Conservation (phyloP, 2,329 filamentous ascomycete species). For the Fusarium austroafricanum region DNA sequence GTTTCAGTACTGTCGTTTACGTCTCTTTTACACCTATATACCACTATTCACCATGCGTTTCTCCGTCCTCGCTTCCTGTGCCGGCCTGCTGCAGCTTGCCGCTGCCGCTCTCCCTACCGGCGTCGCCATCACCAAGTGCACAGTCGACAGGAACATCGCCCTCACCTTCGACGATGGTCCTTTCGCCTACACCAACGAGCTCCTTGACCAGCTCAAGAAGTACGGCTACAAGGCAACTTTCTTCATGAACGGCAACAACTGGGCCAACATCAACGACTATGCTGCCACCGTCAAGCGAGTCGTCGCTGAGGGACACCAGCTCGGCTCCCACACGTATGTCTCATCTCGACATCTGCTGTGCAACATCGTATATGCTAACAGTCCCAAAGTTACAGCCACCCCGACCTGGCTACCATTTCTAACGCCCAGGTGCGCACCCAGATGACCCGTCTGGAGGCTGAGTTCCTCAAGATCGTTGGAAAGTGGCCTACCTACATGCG, state of each 20-base stretch:
- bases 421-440: slow-evolving; percentile 44
- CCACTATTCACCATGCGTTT: slow-evolving; percentile 15
- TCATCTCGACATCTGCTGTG: neutral
- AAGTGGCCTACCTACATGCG: slow-evolving; percentile 52
- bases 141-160: slow-evolving; percentile 28
- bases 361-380: slow-evolving; percentile 15
- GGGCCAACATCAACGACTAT: slow-evolving; percentile 40
- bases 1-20: slow-evolving; percentile 21
- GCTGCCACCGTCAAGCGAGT: slow-evolving; percentile 51
- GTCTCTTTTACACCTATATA: neutral
- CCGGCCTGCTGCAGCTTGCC: slow-evolving; percentile 24
- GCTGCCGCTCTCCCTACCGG: slow-evolving; percentile 22
- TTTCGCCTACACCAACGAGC: slow-evolving; percentile 27
- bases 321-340: slow-evolving; percentile 56
- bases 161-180: slow-evolving; percentile 31
- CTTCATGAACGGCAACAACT: slow-evolving; percentile 45
- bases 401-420: slow-evolving; percentile 49
- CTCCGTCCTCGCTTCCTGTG: slow-evolving; percentile 24
- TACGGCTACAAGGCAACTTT: slow-evolving; percentile 34
- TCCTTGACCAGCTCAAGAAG: slow-evolving; percentile 29
- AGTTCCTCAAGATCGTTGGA: slow-evolving; percentile 49
- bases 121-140: slow-evolving; percentile 22
- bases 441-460: slow-evolving; percentile 53
- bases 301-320: slow-evolving; percentile 62
- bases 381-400: slow-evolving; percentile 55